phyloP scores from a whole-genome alignment of 179 eudicot genomes.

The Beta lomatogona region DNA sequence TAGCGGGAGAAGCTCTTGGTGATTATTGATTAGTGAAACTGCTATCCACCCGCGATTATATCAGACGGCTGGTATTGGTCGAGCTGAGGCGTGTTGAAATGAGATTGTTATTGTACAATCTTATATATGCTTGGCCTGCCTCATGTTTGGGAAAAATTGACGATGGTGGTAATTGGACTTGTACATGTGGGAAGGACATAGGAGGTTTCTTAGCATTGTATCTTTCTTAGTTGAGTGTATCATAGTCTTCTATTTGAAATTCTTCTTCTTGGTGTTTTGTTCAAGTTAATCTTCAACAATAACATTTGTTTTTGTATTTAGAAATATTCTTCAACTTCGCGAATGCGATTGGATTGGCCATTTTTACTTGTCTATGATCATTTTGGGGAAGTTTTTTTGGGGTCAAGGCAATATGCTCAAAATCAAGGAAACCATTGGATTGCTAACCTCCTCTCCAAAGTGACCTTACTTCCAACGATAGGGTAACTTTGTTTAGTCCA shows the following conservation, averaged over 20 bases:
- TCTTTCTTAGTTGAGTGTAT: slow-evolving; percentile 17
- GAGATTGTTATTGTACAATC: neutral
- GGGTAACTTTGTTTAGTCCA: too few relatives aligned
- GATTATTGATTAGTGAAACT: slow-evolving; percentile 15
- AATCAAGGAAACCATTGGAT: too few relatives aligned
- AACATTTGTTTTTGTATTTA: neutral
- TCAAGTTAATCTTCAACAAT: neutral
- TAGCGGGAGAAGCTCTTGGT: slow-evolving; percentile 17
- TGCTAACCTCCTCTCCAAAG: too few relatives aligned
- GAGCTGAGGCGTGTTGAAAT: neutral
- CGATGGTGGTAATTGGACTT: slow-evolving; percentile 4
- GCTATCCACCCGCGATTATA: neutral
- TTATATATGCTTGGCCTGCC: neutral
- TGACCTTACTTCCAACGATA: too few relatives aligned
- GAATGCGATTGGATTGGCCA: neutral
- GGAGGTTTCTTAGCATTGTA: neutral
- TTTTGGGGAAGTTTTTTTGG: too few relatives aligned
- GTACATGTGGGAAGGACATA: slow-evolving; percentile 16
- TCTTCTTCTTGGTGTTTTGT: neutral
- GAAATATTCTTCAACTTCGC: neutral
- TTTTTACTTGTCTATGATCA: too few relatives aligned
- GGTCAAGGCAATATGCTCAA: too few relatives aligned
- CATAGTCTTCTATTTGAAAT: slow-evolving; percentile 3
- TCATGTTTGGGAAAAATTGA: slow-evolving; percentile 1
- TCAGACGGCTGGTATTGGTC: neutral